phyloP scores from a whole-genome alignment of 2,329 filamentous ascomycete species.

The Colletotrichum plurivorum region DNA sequence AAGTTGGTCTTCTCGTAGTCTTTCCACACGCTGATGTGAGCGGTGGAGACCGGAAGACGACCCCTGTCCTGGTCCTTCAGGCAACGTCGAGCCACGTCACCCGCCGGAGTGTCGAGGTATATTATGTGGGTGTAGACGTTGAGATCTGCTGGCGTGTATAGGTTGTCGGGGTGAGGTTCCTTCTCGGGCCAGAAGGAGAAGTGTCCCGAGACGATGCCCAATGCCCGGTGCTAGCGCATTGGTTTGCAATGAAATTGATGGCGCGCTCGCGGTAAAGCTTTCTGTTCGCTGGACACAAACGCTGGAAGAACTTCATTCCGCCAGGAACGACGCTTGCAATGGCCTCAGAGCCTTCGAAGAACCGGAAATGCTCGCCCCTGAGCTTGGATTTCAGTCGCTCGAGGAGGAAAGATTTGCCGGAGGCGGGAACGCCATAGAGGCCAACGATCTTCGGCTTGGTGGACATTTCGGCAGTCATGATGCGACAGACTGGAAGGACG shows the following conservation, averaged over 20 bases:
- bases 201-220: slow-evolving; percentile 68
- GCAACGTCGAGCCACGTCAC: slow-evolving; percentile 55
- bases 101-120: slow-evolving; percentile 62
- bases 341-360: slow-evolving; percentile 67
- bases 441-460: slow-evolving; percentile 61
- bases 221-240: slow-evolving; percentile 51
- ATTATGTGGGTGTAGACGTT: slow-evolving; percentile 69
- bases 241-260: slow-evolving; percentile 58
- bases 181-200: slow-evolving; percentile 66
- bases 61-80: slow-evolving; percentile 52
- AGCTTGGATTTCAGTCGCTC: slow-evolving; percentile 55
- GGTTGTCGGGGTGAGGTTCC: slow-evolving; percentile 43
- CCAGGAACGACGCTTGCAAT: slow-evolving; percentile 60
- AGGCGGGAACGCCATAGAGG: slow-evolving; percentile 68
- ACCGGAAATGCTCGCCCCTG: slow-evolving; percentile 53
- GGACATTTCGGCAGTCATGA: too few species aligned
- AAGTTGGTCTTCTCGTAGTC: slow-evolving; percentile 59
- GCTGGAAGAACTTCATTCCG: slow-evolving; percentile 63
- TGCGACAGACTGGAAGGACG: too few species aligned
- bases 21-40: slow-evolving; percentile 63
- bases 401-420: slow-evolving; percentile 66
- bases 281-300: slow-evolving; percentile 53
- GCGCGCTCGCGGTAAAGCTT: slow-evolving; percentile 56
- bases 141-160: slow-evolving; percentile 62
- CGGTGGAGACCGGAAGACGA: slow-evolving; percentile 50